These are phyloP conservation scores for Chlamydomonas asymmetrica DNA, from an alignment of 139 green algal species.

Conservation along the genomic window DNA sequence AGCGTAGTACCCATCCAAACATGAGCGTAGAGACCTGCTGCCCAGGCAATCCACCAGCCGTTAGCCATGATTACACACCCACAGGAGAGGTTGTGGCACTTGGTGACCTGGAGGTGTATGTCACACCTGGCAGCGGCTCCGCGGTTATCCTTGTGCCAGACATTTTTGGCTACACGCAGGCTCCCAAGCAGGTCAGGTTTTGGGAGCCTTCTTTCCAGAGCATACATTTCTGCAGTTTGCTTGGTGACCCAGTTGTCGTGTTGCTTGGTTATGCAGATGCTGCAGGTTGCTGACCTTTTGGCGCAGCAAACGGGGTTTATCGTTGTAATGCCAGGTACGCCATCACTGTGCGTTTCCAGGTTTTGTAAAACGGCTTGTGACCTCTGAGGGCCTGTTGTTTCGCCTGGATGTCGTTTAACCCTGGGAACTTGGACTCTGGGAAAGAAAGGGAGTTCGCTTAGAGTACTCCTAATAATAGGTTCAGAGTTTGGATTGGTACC, in stretches of 20 bases:
- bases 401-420: too few species aligned
- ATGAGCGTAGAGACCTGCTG: too few species aligned
- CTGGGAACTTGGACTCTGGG: too few species aligned
- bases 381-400: too few species aligned
- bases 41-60: too few species aligned
- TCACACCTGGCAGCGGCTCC: constrained; percentile 2
- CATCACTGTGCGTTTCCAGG: too few species aligned
- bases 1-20: too few species aligned
- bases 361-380: too few species aligned
- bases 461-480: too few species aligned
- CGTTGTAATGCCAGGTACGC: constrained; percentile 25
- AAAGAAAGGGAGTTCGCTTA: too few species aligned
- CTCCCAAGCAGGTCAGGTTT: not conserved
- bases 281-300: constrained; percentile 36
- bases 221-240: not conserved
- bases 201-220: not conserved
- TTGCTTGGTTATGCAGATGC: not conserved
- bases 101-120: constrained; percentile 29
- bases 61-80: constrained; percentile 18
- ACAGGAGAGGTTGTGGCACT: constrained; percentile 2
- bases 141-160: constrained; percentile 35
- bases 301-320: constrained; percentile 8
- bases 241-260: not conserved
- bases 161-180: constrained; percentile 45
- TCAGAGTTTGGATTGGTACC: too few species aligned